These are phyloP conservation scores for Anethum foeniculum DNA, from an alignment of 140 eudicot species.

Conservation along the genomic window DNA sequence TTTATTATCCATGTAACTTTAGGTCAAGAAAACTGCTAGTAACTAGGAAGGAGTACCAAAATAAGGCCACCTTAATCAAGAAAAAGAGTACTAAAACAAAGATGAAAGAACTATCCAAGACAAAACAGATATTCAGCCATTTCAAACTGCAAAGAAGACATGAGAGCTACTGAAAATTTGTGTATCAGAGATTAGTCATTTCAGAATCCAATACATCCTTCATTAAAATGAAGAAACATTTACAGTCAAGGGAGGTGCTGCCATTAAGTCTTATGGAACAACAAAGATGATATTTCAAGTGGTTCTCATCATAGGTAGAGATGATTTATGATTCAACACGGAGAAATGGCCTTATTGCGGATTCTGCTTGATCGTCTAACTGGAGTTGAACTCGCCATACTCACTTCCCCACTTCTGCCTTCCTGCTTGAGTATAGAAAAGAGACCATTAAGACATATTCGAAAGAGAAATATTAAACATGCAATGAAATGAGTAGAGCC, in stretches of 20 bases:
- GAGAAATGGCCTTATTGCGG: constrained; percentile 42
- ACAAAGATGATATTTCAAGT: background rate
- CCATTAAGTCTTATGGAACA: background rate
- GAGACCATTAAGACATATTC: background rate
- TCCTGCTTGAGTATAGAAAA: constrained; percentile 28
- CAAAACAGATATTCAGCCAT: too few species aligned
- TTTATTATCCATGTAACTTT: too few species aligned
- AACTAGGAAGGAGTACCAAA: too few species aligned
- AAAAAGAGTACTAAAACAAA: too few species aligned
- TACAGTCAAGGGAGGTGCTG: background rate
- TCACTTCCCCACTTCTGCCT: constrained; percentile 22
- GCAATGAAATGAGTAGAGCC: background rate
- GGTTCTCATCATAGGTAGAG: background rate
- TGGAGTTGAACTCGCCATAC: constrained; percentile 34
- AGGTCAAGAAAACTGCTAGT: too few species aligned
- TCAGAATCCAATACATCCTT: background rate
- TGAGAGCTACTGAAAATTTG: background rate
- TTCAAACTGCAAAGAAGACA: background rate
- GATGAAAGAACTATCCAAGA: too few species aligned
- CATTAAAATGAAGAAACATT: background rate
- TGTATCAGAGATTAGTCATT: background rate
- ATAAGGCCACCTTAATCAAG: background rate
- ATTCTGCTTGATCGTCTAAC: constrained; percentile 70
- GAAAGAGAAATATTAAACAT: background rate
- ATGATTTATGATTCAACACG: constrained; percentile 27